These are phyloP conservation scores for Fusarium temperatum DNA, from an alignment of 2,329 filamentous ascomycete genomes.

Conservation along the genomic window DNA sequence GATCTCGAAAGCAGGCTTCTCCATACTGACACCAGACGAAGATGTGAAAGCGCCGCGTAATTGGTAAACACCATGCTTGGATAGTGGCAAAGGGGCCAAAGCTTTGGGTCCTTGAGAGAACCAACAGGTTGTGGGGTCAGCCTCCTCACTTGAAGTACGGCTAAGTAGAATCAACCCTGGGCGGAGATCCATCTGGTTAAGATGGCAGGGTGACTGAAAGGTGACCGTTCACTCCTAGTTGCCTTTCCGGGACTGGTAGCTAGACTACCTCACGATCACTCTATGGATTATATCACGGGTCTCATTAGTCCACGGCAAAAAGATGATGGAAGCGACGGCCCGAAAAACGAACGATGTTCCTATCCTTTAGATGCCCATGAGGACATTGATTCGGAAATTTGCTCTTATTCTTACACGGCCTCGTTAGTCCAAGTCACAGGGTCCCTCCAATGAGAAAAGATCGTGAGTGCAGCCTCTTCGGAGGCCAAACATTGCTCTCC, in stretches of 20 bases:
- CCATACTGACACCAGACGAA: not conserved
- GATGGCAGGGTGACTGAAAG: conserved; percentile 21
- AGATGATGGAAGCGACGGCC: conserved; percentile 36
- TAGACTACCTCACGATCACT: conserved; percentile 13
- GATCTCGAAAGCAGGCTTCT: not conserved
- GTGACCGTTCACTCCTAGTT: conserved; percentile 13
- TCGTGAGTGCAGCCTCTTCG: conserved; percentile 25
- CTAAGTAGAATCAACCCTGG: conserved; percentile 20
- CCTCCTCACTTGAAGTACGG: conserved; percentile 13
- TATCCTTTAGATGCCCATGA: conserved; percentile 9
- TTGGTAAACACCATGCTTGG: not conserved
- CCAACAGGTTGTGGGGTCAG: conserved; percentile 1
- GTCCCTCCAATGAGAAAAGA: conserved; percentile 23
- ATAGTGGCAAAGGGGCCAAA: not conserved
- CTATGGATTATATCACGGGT: not conserved
- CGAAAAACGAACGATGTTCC: conserved; percentile 10
- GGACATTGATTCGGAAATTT: not conserved
- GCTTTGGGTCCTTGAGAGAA: not conserved
- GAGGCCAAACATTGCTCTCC: conserved; percentile 8
- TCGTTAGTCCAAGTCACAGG: not conserved
- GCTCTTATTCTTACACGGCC: not conserved
- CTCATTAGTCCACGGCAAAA: conserved; percentile 9
- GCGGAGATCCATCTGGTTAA: conserved; percentile 12
- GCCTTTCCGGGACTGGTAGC: conserved; percentile 7
- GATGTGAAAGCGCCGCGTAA: not conserved